Base-by-base conservation (phyloP, 1,284 basidiomycete genomes). In the Cerioporus squamosus region DNA sequence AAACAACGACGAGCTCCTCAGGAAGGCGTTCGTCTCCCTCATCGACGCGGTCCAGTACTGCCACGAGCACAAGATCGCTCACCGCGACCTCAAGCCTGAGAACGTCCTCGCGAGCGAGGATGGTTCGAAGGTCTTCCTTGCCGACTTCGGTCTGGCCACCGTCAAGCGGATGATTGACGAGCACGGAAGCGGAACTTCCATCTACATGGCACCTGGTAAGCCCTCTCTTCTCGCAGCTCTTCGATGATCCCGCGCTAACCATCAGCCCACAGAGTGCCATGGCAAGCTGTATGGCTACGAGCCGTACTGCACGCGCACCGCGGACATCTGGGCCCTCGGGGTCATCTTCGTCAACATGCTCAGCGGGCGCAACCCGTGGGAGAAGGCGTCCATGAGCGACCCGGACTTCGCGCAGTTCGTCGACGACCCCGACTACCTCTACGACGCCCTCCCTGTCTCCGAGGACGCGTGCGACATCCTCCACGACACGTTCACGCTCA, bases 321-420 rank as follows among this genome's bases (percentile, higher is more conserved):
- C 88, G 71, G 96, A 98, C 70, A 83, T 97, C 59, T 98, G 96
- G 96, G 89, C 95, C 3, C 79, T 98, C 10, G 73, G 72, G 9
- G 61, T 73, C 36, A 67, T 73, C 43, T 63, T 75, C 29, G 39
- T 69, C 52, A 97, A 97, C 75, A 84, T 98, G 75, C 86, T 94
- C 40, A 91, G 90, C 59, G 90, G 90, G 20, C 83, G 88, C 22
- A 93, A 91, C 70, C 95, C 94, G 4, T 98, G 96, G 96, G 81
- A 83, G 59, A 80, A 83, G 66, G 94, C 96, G 1, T 84, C 79
- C 44, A 72, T 79, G 2, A 75, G 80, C 38, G 94, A 98, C 73
- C 82, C 84, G 42, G 88, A 85, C 24, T 97, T 91, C 77, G 71
- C 44, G 36, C 56, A 60, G 38, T 68, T 64, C 57, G 45, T 62